Evolutionary conservation across 2,329 filamentous ascomycete genomes (phyloP), one percentile per base, ranked within the genome.

Genomic region (Calonectria pteridis): DNA sequence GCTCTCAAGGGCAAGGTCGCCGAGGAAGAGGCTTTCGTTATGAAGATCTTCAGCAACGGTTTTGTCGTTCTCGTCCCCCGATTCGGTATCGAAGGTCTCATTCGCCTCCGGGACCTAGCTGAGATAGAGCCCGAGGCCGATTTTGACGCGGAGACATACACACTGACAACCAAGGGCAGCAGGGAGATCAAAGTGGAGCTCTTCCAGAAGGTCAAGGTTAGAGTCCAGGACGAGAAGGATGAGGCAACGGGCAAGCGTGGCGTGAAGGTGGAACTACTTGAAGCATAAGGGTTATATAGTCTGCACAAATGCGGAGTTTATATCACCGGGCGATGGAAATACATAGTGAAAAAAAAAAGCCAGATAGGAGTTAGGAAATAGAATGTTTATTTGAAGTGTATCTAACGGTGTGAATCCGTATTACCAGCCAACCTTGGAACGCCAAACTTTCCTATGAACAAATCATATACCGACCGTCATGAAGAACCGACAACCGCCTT

Each of bases 1-100:
- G 95, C 96, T 16, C 92, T 99, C 70, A 97, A 97, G 86, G 95
- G 91, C 75, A 87, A 88, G 77, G 88, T 91, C 35, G 91, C 91
- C 10, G 93, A 96, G 79, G 96, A 98, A 84, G 96, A 98, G 72
- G 97, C 95, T 4, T 98, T 98, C 84, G 92, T 99, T 58, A 98
- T 99, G 94, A 94, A 95, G 82, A 94, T 99, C 67, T 99, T 99
- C 85, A 95, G 94, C 83, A 99, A 99, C 85, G 97, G 97, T 9
- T 96, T 98, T 80, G 97, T 98, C 23, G 96, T 98, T 14, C 96
- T 98, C 75, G 96, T 99, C 64, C 97, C 97, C 9, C 89, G 95
- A 20, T 99, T 99, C 84, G 97, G 97, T 50, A 97, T 99, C 80
- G 97, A 99, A 87, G 94, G 95, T 50, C 87, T 98, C 75, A 97